A percentile compares a stretch with the other conserved stretches of the same genome.
phyloP scores from a whole-genome alignment of 2,329 filamentous ascomycete species.

The Colletotrichum cereale region DNA sequence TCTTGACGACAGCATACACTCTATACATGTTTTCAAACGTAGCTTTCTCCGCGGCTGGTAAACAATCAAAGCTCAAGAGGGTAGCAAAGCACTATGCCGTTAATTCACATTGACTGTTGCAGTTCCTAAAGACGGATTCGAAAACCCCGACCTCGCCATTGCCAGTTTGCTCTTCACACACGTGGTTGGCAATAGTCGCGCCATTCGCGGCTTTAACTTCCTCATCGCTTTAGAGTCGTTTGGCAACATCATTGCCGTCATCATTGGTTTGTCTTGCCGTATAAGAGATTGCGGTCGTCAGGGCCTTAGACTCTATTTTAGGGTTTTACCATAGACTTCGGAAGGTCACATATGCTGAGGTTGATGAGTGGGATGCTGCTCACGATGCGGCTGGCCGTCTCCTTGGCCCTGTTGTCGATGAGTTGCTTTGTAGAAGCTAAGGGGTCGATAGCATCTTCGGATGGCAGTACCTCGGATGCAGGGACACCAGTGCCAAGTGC shows the following conservation, averaged over 20 bases:
- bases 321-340: conserved; percentile 68
- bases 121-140: conserved; percentile 65
- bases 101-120: neutral
- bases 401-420: neutral
- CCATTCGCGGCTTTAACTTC: conserved; percentile 67
- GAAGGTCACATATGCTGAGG: conserved; percentile 62
- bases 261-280: conserved; percentile 66
- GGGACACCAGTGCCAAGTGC: neutral
- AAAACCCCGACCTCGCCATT: conserved; percentile 63
- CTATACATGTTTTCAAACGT: conserved; percentile 71
- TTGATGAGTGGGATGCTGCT: conserved; percentile 68
- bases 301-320: conserved; percentile 71
- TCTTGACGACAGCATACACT: conserved; percentile 63
- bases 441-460: neutral
- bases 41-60: conserved; percentile 67
- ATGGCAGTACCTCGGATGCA: conserved; percentile 3
- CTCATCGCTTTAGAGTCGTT: conserved; percentile 68
- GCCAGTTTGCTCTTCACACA: conserved; percentile 70
- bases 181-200: conserved; percentile 64
- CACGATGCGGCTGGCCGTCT: conserved; percentile 63
- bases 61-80: conserved; percentile 12
- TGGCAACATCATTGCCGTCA: conserved; percentile 67
- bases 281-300: conserved; percentile 72
- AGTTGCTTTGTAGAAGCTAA: neutral
- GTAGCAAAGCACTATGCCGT: neutral